phyloP scores from a whole-genome alignment of 2,329 filamentous ascomycete species.

The Ascochyta lentis region DNA sequence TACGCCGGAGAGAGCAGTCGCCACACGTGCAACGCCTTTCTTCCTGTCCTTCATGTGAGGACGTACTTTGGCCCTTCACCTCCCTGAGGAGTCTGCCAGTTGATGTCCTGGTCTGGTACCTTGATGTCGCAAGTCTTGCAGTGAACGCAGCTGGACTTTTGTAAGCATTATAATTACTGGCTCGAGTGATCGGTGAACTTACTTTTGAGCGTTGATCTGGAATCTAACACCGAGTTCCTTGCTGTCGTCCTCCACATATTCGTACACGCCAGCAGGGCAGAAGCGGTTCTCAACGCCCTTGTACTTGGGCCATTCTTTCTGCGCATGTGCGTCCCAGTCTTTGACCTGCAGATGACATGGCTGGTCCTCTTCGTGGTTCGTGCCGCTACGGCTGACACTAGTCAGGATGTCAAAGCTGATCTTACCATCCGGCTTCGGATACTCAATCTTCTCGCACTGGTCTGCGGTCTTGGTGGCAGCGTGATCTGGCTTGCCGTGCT shows the following conservation, averaged over 20 bases:
- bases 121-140: conserved; percentile 99
- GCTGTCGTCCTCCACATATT: conserved; percentile 91
- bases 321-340: conserved; percentile 91
- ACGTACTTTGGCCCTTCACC: conserved; percentile 76
- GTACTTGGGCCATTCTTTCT: conserved; percentile 82
- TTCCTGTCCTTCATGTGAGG: conserved; percentile 55
- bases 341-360: conserved; percentile 93
- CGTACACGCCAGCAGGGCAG: conserved; percentile 96
- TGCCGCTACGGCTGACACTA: conserved; percentile 91
- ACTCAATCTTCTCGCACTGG: conserved; percentile 86
- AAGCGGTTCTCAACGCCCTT: conserved; percentile 96
- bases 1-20: not conserved
- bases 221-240: conserved; percentile 91
- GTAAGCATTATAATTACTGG: conserved; percentile 33
- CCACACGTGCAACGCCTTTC: not conserved
- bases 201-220: conserved; percentile 98
- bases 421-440: conserved; percentile 94
- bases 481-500: conserved; percentile 80
- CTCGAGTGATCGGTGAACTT: conserved; percentile 55
- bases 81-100: conserved; percentile 87
- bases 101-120: conserved; percentile 94
- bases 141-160: conserved; percentile 80
- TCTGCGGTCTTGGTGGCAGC: conserved; percentile 81
- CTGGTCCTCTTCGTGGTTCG: conserved; percentile 98
- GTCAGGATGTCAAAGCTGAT: conserved; percentile 96